Conservation (phyloP, 2,329 filamentous ascomycete genomes). For the Pestalotiopsis sp. region DNA sequence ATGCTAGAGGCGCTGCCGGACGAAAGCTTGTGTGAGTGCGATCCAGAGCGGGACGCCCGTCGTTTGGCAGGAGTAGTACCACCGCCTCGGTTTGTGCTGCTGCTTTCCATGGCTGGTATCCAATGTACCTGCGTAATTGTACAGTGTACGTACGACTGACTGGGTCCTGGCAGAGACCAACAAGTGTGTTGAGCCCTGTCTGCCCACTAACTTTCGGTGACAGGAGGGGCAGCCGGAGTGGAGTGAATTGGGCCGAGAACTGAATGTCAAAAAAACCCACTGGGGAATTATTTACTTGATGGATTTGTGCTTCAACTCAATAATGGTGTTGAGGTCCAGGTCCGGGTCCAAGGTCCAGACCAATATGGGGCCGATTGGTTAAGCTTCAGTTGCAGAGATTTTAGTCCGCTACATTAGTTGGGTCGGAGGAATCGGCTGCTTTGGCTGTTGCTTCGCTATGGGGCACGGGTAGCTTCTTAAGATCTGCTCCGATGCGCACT, state of each 20-base stretch:
- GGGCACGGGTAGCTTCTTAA: not conserved
- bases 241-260: not conserved
- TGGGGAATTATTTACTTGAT: not conserved
- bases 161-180: not conserved
- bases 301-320: not conserved
- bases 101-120: conserved; percentile 8
- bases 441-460: not conserved
- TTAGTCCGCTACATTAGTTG: not conserved
- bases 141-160: not conserved
- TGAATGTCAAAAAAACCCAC: not conserved
- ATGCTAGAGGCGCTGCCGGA: conserved; percentile 27
- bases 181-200: not conserved
- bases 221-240: not conserved
- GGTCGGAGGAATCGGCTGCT: not conserved
- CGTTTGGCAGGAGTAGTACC: conserved; percentile 20
- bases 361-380: not conserved
- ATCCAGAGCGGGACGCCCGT: conserved; percentile 24
- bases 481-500: not conserved
- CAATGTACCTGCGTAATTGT: not conserved
- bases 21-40: conserved; percentile 44
- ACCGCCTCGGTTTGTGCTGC: conserved; percentile 14
- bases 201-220: not conserved
- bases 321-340: conserved; percentile 1
- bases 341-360: not conserved
- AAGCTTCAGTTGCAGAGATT: conserved; percentile 8